Evolutionary conservation across 2,329 filamentous ascomycete species (phyloP), one percentile per base, ranked within the genome.

Genomic region (Fusarium ramigenum): DNA sequence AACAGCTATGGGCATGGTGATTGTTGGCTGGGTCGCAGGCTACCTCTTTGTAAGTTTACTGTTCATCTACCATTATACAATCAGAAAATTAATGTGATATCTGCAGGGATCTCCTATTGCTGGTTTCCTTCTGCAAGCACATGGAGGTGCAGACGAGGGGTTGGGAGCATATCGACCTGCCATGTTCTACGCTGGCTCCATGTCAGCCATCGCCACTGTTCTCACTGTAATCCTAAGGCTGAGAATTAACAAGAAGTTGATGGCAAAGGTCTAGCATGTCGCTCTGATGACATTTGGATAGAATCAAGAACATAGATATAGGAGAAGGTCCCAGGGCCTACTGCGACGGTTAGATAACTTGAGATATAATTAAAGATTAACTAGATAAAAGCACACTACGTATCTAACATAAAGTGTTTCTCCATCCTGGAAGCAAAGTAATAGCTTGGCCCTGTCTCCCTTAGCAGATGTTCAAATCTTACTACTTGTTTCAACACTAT

Each of bases 1-100:
- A 7, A 85, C 89, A 25, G 88, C 87, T 0, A 89, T 92, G 86
- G 85, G 88, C 9, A 91, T 91, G 88, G 84, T 89, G 42, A 85
- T 90, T 4, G 90, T 87, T 0, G 87, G 87, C 4, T 92, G 89
- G 89, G 83, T 85, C 5, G 86, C 85, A 2, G 90, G 90, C 0
- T 92, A 92, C 79, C 81, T 92, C 5, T 84, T 91, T 81, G 88
- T 87, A 75, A 79, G 84, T 79, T 39, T 11, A 23, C 4, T 30
- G 2, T 3, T 5, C 25, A 15, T 28, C 6, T 8, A 2, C 4
- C n/a, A n/a, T n/a, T n/a, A n/a, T n/a, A n/a, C n/a, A n/a, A n/a
- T n/a, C n/a, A n/a, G n/a, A n/a, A n/a, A n/a, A n/a, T n/a, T n/a
- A n/a, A n/a, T n/a, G n/a, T n/a, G n/a, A n/a, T n/a, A 5, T 21